These are phyloP conservation scores for Mariannaea sp. DNA, from an alignment of 2,329 filamentous ascomycete genomes.

Conservation along the genomic window DNA sequence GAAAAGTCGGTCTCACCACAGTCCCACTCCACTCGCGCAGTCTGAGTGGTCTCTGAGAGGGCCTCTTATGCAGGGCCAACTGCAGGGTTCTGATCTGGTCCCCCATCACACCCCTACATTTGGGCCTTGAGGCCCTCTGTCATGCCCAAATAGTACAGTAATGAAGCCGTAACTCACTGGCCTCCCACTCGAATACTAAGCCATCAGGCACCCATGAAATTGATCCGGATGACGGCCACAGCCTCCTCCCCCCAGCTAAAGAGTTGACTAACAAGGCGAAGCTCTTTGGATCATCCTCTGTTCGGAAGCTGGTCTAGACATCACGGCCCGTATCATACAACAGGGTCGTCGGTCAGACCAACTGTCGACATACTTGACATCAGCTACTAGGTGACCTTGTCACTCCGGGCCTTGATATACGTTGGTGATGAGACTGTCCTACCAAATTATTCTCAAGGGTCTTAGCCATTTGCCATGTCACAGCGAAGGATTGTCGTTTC, in stretches of 20 bases:
- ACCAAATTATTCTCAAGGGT: conserved; percentile 19
- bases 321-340: conserved; percentile 8
- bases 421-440: conserved; percentile 26
- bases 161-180: conserved; percentile 11
- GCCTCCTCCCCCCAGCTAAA: conserved; percentile 1
- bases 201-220: conserved; percentile 27
- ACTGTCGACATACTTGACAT: conserved; percentile 19
- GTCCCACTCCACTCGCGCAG: conserved; percentile 30
- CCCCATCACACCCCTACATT: conserved; percentile 17
- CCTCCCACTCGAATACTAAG: conserved; percentile 20
- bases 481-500: conserved; percentile 54
- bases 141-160: neutral
- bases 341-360: conserved; percentile 4
- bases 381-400: conserved; percentile 15
- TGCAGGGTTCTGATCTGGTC: conserved; percentile 26
- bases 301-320: conserved; percentile 7
- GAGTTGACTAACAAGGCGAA: neutral
- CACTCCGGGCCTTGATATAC: conserved; percentile 29
- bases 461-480: conserved; percentile 36
- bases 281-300: neutral
- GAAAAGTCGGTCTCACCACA: conserved; percentile 36
- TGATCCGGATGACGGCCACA: conserved; percentile 18
- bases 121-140: conserved; percentile 24
- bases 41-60: conserved; percentile 22
- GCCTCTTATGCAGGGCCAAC: conserved; percentile 26